These are phyloP conservation scores for Calocera cornea DNA, from an alignment of 768 basidiomycete genomes.

Conservation along the genomic window DNA sequence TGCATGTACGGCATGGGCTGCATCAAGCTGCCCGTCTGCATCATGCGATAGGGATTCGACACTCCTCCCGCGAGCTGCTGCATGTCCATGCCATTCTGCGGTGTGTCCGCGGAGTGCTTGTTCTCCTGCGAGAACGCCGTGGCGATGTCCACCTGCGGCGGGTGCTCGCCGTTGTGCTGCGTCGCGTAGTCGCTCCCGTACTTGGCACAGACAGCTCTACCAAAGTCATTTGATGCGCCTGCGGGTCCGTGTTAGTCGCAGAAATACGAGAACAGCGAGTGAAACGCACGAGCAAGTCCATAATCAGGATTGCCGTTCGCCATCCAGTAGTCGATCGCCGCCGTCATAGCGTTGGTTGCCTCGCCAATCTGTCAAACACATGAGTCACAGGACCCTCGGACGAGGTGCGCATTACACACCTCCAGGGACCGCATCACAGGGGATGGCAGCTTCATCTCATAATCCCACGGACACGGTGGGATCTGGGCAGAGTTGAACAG, in stretches of 20 bases:
- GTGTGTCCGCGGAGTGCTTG: neutral
- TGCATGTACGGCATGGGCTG: neutral
- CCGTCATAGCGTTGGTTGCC: neutral
- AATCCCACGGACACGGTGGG: neutral
- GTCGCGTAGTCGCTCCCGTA: neutral
- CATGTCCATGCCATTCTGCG: neutral
- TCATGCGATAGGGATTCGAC: neutral
- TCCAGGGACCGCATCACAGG: neutral
- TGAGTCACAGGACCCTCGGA: neutral
- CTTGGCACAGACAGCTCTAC: neutral
- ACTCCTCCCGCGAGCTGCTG: neutral
- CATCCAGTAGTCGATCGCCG: neutral
- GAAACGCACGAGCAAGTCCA: neutral
- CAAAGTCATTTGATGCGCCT: neutral
- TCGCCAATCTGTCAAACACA: neutral
- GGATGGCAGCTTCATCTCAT: slow-evolving; percentile 1
- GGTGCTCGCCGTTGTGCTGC: neutral
- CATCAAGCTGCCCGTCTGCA: neutral
- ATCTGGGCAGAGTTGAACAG: neutral
- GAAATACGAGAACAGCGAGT: neutral
- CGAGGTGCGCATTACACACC: neutral
- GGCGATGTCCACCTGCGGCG: neutral
- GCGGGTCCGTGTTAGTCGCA: neutral
- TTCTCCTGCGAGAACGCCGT: neutral
- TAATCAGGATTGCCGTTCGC: neutral